Conservation (phyloP, 441 rosid genomes). For the Eutrema salsugineum region DNA sequence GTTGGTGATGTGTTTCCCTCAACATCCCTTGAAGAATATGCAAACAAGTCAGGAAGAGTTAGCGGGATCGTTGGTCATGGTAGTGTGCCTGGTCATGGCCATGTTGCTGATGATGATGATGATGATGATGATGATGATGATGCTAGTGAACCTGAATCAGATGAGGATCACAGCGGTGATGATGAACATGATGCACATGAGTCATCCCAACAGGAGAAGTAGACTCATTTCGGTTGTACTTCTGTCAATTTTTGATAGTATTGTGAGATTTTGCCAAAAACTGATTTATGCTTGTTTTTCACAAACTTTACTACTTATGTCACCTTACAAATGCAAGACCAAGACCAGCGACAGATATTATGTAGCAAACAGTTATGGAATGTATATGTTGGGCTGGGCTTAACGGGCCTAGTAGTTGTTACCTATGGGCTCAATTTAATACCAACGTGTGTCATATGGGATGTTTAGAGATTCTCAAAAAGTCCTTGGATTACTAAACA, state of each 20-base stretch:
- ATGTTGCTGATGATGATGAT: constrained; percentile 11
- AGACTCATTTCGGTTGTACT: constrained; percentile 4
- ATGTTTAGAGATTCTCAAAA: neutral
- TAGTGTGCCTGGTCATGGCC: constrained; percentile 12
- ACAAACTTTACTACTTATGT: constrained; percentile 1
- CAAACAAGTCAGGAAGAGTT: constrained; percentile 45
- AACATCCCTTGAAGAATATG: constrained; percentile 79
- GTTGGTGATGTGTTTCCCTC: constrained; percentile 85
- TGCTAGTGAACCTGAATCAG: constrained; percentile 21
- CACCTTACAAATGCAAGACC: neutral
- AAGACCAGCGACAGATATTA: neutral
- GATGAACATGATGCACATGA: constrained; percentile 26
- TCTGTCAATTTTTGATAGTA: constrained; percentile 13
- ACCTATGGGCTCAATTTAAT: neutral
- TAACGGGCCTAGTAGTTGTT: neutral
- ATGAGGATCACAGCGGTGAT: constrained; percentile 23
- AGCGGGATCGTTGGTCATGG: constrained; percentile 6
- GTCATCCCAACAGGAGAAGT: neutral
- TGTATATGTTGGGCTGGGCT: neutral
- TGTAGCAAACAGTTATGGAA: neutral
- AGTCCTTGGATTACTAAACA: constrained; percentile 2
- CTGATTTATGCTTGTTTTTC: neutral
- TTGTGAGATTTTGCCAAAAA: constrained; percentile 7
- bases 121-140: constrained; percentile 16
- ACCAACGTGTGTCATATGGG: neutral